These are phyloP conservation scores for Themeda triandra DNA, from an alignment of 176 grass and related monocot genomes.

Conservation along the genomic window DNA sequence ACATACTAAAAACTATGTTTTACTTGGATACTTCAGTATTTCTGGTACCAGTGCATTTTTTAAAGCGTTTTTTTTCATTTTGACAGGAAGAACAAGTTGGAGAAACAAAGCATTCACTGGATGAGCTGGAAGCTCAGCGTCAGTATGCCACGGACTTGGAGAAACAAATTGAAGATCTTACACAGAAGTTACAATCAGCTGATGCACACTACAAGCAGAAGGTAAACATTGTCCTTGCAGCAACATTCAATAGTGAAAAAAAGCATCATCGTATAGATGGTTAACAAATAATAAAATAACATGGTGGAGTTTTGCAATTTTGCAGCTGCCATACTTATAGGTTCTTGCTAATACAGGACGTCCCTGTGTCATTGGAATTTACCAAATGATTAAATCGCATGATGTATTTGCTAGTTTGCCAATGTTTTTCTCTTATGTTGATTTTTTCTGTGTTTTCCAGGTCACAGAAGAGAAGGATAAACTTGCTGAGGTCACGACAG, in stretches of 20 bases:
- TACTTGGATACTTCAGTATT: not conserved
- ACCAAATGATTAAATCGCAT: not conserved
- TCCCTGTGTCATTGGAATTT: not conserved
- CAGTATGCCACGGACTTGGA: conserved; percentile 37
- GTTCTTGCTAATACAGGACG: not conserved
- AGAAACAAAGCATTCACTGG: conserved; percentile 22
- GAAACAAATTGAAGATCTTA: conserved; percentile 44
- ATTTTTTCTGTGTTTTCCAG: conserved; percentile 37
- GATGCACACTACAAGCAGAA: conserved; percentile 47
- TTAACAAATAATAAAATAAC: not conserved
- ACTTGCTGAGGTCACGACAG: conserved; percentile 41
- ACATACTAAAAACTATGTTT: not conserved
- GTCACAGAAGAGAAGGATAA: conserved; percentile 50
- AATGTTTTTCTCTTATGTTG: not conserved
- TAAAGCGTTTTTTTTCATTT: not conserved
- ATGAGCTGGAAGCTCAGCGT: conserved; percentile 36
- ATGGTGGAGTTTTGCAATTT: not conserved
- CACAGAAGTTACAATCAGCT: conserved; percentile 34
- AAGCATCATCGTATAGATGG: not conserved
- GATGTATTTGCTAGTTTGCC: not conserved
- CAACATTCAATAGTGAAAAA: not conserved
- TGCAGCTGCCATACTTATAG: not conserved
- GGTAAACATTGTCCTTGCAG: conserved; percentile 28
- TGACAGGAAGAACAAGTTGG: conserved; percentile 39
- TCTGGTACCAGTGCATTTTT: not conserved